These are phyloP conservation scores for Aspergillus awamori DNA, from an alignment of 2,329 filamentous ascomycete species.

Conservation along the genomic window DNA sequence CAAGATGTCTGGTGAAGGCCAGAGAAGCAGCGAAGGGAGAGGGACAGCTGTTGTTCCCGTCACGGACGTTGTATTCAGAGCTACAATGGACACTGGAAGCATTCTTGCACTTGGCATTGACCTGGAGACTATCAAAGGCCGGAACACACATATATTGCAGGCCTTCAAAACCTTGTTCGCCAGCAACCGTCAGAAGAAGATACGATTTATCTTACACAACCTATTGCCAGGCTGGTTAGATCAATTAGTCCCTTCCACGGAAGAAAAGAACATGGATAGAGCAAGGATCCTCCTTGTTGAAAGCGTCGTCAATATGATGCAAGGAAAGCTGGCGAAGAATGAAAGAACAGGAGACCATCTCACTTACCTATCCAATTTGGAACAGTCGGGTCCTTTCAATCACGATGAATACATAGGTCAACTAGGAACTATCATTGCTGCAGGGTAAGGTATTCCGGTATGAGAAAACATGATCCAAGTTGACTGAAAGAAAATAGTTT, in stretches of 20 bases:
- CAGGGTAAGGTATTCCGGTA: not conserved
- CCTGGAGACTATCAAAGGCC: not conserved
- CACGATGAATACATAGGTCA: not conserved
- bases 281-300: too few relatives aligned
- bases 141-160: not conserved
- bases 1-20: too few relatives aligned
- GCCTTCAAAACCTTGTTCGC: not conserved
- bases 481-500: not conserved
- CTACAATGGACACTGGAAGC: not conserved
- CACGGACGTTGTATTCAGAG: not conserved
- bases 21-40: too few relatives aligned
- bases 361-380: not conserved
- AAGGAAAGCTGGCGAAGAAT: not conserved
- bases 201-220: not conserved
- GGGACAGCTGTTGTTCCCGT: not conserved
- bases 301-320: not conserved
- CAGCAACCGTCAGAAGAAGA: not conserved
- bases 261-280: not conserved
- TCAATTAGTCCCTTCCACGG: not conserved
- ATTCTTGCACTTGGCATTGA: conserved; percentile 2
- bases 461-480: too few relatives aligned
- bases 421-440: not conserved
- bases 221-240: not conserved
- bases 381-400: not conserved
- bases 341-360: not conserved